Conservation (phyloP, 441 rosid species). For the Breynia disticha region DNA sequence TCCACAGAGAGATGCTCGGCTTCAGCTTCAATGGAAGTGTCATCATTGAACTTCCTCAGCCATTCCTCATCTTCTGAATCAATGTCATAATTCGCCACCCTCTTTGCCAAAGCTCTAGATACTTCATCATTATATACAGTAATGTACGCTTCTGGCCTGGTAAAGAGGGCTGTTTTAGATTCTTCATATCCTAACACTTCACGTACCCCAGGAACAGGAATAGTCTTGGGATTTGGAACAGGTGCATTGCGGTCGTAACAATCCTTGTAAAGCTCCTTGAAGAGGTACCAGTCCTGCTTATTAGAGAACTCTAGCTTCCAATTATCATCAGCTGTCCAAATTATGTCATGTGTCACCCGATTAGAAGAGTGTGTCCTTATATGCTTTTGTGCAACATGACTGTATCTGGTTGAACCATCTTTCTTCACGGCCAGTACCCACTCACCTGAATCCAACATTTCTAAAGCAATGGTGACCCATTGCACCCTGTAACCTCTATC, state of each 20-base stretch:
- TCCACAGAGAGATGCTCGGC: conserved; percentile 43
- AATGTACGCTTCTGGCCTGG: conserved; percentile 54
- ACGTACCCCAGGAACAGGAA: conserved; percentile 74
- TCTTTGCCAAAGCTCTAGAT: conserved; percentile 67
- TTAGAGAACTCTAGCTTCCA: conserved; percentile 85
- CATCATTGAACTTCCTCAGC: conserved; percentile 49
- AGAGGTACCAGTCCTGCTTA: conserved; percentile 61
- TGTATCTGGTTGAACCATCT: conserved; percentile 36
- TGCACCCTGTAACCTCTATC: conserved; percentile 72
- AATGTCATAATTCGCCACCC: conserved; percentile 66
- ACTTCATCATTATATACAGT: conserved; percentile 54
- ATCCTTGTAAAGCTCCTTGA: conserved; percentile 81
- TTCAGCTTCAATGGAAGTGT: conserved; percentile 22
- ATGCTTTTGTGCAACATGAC: conserved; percentile 38
- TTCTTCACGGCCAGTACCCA: conserved; percentile 64
- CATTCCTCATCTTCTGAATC: conserved; percentile 94
- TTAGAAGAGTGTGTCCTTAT: conserved; percentile 59
- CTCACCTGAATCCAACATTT: conserved; percentile 48
- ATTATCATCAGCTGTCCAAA: conserved; percentile 65
- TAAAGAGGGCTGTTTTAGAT: conserved; percentile 24
- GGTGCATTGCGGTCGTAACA: conserved; percentile 60
- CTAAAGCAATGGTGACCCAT: conserved; percentile 49
- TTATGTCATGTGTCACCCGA: conserved; percentile 51
- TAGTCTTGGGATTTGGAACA: conserved; percentile 37
- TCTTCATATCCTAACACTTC: conserved; percentile 50